phyloP scores from a whole-genome alignment of 495 filamentous ascomycete genomes.

The Aspergillus taichungensis region DNA sequence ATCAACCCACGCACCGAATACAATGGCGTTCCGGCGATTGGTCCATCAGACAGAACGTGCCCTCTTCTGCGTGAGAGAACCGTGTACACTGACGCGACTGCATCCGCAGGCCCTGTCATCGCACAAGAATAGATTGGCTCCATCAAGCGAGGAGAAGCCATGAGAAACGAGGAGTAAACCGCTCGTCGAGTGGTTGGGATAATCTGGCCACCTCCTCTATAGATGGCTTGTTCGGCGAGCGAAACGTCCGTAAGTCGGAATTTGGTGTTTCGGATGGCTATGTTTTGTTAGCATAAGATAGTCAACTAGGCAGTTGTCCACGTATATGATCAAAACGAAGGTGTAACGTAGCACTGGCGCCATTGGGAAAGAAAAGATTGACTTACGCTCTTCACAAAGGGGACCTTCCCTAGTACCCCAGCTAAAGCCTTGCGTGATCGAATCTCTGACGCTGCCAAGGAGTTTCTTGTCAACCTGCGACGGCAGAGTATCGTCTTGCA shows the following conservation, averaged over 20 bases:
- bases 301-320: neutral
- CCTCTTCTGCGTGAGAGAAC: conserved; percentile 81
- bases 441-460: conserved; percentile 79
- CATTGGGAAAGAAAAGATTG: neutral
- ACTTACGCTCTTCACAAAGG: conserved; percentile 95
- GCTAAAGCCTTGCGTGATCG: conserved; percentile 86
- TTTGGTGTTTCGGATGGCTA: conserved; percentile 91
- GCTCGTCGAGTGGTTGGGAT: conserved; percentile 89
- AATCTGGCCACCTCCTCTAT: conserved; percentile 91
- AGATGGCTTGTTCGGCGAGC: conserved; percentile 82
- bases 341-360: neutral
- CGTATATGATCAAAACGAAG: neutral
- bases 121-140: conserved; percentile 87
- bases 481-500: conserved; percentile 93
- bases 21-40: conserved; percentile 90
- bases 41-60: conserved; percentile 86
- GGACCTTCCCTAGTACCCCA: conserved; percentile 95
- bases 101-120: conserved; percentile 89
- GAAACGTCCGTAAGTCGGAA: conserved; percentile 89
- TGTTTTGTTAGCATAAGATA: conserved; percentile 3
- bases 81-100: conserved; percentile 82
- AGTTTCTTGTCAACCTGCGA: conserved; percentile 84
- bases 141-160: conserved; percentile 93
- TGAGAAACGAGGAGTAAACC: conserved; percentile 89
- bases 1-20: conserved; percentile 85